These are phyloP conservation scores for Claviceps pusilla DNA, from an alignment of 2,329 filamentous ascomycete species.

Conservation along the genomic window DNA sequence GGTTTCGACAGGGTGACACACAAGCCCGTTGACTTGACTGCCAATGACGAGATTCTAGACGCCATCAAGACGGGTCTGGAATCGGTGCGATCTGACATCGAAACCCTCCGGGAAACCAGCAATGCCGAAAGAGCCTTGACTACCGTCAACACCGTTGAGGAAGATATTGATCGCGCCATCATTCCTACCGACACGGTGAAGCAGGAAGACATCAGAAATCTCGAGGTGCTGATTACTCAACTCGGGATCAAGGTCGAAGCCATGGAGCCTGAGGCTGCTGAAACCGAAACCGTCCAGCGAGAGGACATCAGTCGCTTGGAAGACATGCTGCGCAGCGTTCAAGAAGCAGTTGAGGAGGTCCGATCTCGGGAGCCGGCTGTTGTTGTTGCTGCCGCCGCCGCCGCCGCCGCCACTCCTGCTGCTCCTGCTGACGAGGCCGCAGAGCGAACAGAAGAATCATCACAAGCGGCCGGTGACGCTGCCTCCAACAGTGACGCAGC, in stretches of 20 bases:
- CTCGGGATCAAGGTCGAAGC: constrained; percentile 69
- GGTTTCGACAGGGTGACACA: constrained; percentile 66
- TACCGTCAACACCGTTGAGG: constrained; percentile 30
- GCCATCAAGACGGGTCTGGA: constrained; percentile 72
- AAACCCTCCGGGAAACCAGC: constrained; percentile 50
- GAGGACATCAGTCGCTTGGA: constrained; percentile 43
- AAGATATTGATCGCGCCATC: constrained; percentile 13
- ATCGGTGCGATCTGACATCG: constrained; percentile 61
- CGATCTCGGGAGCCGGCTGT: constrained; percentile 15
- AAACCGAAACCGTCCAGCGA: constrained; percentile 24
- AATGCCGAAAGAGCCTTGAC: constrained; percentile 36
- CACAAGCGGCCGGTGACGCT: constrained; percentile 8
- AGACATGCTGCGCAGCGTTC: constrained; percentile 34
- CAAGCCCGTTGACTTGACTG: constrained; percentile 67
- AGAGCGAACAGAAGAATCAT: constrained; percentile 8
- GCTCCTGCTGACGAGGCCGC: constrained; percentile 5
- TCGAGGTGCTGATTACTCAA: constrained; percentile 71
- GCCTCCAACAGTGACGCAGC: constrained; percentile 16
- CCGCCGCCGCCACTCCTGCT: background rate
- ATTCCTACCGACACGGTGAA: constrained; percentile 38
- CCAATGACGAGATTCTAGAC: constrained; percentile 80
- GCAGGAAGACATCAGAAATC: constrained; percentile 65
- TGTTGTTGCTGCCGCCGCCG: background rate
- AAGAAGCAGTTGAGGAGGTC: constrained; percentile 31
- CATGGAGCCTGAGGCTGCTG: constrained; percentile 20